Evolutionary conservation across 225 moss, liverwort and hornwort genomes (phyloP).

Genomic region (Polytrichum formosum): DNA sequence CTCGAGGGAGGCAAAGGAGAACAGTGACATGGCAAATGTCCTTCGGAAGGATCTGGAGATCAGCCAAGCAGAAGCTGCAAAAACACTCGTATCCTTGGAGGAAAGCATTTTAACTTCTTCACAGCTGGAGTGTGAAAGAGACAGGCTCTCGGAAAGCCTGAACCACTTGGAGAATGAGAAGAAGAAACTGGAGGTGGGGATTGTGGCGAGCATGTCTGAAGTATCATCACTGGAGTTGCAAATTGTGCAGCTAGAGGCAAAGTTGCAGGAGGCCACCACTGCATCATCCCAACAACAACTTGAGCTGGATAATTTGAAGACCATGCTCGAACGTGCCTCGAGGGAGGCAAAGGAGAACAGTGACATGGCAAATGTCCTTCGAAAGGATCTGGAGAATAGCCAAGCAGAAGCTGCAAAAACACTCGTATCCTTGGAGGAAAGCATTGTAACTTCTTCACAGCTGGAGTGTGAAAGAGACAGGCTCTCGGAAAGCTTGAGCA

Average conservation of each 20-base stretch:
- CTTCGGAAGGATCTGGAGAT: conserved; percentile 37
- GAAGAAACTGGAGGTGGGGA: conserved; percentile 8
- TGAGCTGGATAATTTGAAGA: conserved; percentile 37
- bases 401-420: not conserved
- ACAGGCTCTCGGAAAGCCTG: not conserved
- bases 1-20: conserved; percentile 36
- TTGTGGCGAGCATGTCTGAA: conserved; percentile 3
- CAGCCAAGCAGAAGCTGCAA: conserved; percentile 15
- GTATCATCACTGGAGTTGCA: conserved; percentile 16
- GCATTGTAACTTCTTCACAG: conserved; percentile 1
- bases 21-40: conserved; percentile 35
- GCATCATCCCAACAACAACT: conserved; percentile 17
- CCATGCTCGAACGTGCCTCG: conserved; percentile 40
- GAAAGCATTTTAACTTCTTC: not conserved
- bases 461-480: not conserved
- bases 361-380: conserved; percentile 29
- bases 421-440: conserved; percentile 17
- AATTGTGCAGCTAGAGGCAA: conserved; percentile 18
- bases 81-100: not conserved
- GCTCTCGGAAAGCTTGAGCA: not conserved
- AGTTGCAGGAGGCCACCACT: conserved; percentile 15
- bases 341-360: conserved; percentile 42
- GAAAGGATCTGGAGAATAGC: conserved; percentile 13
- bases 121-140: not conserved
- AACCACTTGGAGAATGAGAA: not conserved